Percentiles rank a stretch among this genome's conserved stretches.
phyloP scores from a whole-genome alignment of 139 green algal genomes.

The Limnomonas spitsbergensis region DNA sequence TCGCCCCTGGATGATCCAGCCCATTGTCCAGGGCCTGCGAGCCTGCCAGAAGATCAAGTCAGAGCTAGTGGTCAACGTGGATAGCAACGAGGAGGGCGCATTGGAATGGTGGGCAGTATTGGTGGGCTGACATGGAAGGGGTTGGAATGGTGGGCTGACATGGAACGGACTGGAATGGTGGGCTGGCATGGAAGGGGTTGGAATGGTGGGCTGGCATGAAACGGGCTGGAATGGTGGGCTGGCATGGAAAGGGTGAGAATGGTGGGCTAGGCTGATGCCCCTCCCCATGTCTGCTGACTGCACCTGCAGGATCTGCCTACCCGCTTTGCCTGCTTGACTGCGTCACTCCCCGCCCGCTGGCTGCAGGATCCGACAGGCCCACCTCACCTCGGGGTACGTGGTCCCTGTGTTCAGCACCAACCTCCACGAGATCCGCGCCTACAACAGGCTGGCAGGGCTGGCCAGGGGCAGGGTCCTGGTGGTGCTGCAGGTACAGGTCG shows the following conservation, averaged over 20 bases:
- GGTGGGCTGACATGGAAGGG: background rate
- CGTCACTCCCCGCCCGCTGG: no score
- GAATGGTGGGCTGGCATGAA: no score
- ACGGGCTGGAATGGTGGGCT: no score
- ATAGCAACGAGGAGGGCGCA: background rate
- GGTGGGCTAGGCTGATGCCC: no score
- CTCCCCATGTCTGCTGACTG: no score
- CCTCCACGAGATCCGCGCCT: constrained; percentile 36
- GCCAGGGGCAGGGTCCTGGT: constrained; percentile 24
- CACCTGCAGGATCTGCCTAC: no score
- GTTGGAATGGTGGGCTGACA: background rate
- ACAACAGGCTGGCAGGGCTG: constrained; percentile 30
- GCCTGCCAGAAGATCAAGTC: background rate
- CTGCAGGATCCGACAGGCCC: constrained; percentile 7
- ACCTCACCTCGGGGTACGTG: constrained; percentile 5
- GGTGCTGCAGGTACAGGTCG: constrained; percentile 18
- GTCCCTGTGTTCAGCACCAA: constrained; percentile 24
- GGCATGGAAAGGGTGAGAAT: no score
- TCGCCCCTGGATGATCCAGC: constrained; percentile 29
- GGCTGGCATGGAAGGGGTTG: no score
- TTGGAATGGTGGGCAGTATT: background rate
- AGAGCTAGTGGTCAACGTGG: constrained; percentile 26
- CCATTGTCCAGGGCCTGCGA: background rate
- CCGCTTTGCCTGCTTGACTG: no score
- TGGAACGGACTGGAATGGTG: background rate